These are phyloP conservation scores for Lycium ferocissimum DNA, from an alignment of 257 asterid species.

Conservation along the genomic window DNA sequence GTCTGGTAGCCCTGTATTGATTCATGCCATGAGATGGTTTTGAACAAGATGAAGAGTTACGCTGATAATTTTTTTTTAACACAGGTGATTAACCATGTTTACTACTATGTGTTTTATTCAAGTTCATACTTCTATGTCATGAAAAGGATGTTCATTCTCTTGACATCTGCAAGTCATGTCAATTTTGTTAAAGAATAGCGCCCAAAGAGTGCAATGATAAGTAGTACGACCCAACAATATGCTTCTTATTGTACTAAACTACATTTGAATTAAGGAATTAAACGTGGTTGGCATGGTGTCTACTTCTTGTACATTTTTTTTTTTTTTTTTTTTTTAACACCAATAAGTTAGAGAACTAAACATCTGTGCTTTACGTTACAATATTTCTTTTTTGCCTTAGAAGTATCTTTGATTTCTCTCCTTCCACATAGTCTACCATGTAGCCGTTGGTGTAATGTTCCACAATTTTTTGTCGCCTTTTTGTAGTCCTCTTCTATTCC, in stretches of 20 bases:
- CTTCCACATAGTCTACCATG: not conserved
- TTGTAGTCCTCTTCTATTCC: slow-evolving; percentile 3
- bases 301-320: slow-evolving; percentile 1
- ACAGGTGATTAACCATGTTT: not conserved
- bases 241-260: not conserved
- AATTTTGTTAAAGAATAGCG: not conserved
- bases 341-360: not conserved
- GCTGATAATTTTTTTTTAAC: not conserved
- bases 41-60: not conserved
- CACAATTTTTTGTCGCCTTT: not conserved
- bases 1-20: not conserved
- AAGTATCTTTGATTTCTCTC: slow-evolving; percentile 1
- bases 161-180: not conserved
- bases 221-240: not conserved
- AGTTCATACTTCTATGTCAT: not conserved
- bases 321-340: not conserved
- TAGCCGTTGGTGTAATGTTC: not conserved
- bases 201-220: not conserved
- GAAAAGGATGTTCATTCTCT: not conserved
- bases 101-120: not conserved
- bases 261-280: not conserved
- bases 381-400: not conserved
- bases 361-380: not conserved
- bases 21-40: not conserved
- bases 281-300: not conserved